A percentile compares a stretch with the other conserved stretches of the same genome.
Evolutionary conservation across 768 basidiomycete species (phyloP).

Genomic region (Vishniacozyma victoriae): DNA sequence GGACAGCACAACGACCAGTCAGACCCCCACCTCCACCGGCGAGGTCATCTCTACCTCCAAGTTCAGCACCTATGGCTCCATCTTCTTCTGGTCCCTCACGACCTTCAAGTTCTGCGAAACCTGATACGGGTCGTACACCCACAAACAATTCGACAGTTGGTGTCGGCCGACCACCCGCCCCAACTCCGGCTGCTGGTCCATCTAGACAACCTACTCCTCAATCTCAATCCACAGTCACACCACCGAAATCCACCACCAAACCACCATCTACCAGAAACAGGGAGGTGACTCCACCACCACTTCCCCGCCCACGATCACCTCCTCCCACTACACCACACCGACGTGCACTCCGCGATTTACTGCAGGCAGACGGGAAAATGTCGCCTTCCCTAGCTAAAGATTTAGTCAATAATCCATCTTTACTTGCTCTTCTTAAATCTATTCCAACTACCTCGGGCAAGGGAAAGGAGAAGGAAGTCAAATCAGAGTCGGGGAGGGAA

Average conservation of each 20-base stretch:
- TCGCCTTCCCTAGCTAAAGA: constrained; percentile 32
- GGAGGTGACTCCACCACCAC: constrained; percentile 27
- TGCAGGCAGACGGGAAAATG: constrained; percentile 28
- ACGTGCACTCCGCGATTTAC: constrained; percentile 23
- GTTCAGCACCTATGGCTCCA: not conserved
- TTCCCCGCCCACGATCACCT: constrained; percentile 21
- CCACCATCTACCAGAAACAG: not conserved
- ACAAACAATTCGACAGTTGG: no score
- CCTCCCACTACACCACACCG: constrained; percentile 37
- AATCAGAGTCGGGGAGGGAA: not conserved
- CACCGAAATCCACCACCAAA: not conserved
- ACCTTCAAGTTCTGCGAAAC: not conserved
- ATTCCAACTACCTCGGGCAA: constrained; percentile 13
- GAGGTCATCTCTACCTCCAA: constrained; percentile 1
- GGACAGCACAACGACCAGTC: constrained; percentile 7
- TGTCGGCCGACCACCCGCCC: no score
- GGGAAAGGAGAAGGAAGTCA: not conserved
- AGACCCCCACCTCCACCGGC: constrained; percentile 9
- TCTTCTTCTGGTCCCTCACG: constrained; percentile 4
- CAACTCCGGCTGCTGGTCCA: no score
- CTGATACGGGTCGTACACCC: no score
- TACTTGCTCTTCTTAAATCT: constrained; percentile 29
- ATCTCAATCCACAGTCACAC: not conserved
- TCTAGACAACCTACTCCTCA: not conserved
- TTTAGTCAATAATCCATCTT: constrained; percentile 27